Percentiles rank a stretch among this genome's conserved stretches.
Evolutionary conservation across 2,329 filamentous ascomycete genomes (phyloP).

Genomic region (Sporothrix protearum): DNA sequence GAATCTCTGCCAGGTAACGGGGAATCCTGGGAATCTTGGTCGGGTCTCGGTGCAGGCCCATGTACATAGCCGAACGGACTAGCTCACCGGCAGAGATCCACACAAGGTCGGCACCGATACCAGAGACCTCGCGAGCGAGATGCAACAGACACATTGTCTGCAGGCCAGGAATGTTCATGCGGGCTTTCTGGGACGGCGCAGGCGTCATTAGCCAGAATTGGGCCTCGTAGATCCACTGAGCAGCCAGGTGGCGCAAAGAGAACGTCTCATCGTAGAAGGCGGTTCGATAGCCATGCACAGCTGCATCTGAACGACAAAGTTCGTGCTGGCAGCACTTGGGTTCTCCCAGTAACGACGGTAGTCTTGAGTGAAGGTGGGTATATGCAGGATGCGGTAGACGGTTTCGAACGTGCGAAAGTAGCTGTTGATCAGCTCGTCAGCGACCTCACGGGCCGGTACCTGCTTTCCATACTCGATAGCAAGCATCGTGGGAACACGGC

Average conservation of each 20-base stretch:
- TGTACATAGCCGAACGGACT: conserved; percentile 45
- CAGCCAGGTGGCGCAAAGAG: conserved; percentile 42
- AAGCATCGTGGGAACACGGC: conserved; percentile 33
- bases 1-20: conserved; percentile 44
- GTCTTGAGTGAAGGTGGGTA: conserved; percentile 53
- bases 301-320: conserved; percentile 53
- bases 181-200: conserved; percentile 45
- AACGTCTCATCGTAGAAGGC: conserved; percentile 46
- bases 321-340: conserved; percentile 38
- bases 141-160: conserved; percentile 53
- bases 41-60: conserved; percentile 52
- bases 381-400: conserved; percentile 54
- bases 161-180: conserved; percentile 47
- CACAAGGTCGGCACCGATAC: conserved; percentile 44
- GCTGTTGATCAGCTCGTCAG: conserved; percentile 49
- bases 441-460: conserved; percentile 40
- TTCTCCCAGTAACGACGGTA: conserved; percentile 51
- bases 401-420: conserved; percentile 57
- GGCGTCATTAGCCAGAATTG: conserved; percentile 47
- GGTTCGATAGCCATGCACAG: conserved; percentile 51
- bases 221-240: conserved; percentile 52
- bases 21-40: conserved; percentile 37
- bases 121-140: conserved; percentile 45
- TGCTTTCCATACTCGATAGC: conserved; percentile 39
- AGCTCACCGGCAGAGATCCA: conserved; percentile 48